These are phyloP conservation scores for Mycosarcoma maydis DNA, from an alignment of 1,284 basidiomycete species.

Conservation along the genomic window DNA sequence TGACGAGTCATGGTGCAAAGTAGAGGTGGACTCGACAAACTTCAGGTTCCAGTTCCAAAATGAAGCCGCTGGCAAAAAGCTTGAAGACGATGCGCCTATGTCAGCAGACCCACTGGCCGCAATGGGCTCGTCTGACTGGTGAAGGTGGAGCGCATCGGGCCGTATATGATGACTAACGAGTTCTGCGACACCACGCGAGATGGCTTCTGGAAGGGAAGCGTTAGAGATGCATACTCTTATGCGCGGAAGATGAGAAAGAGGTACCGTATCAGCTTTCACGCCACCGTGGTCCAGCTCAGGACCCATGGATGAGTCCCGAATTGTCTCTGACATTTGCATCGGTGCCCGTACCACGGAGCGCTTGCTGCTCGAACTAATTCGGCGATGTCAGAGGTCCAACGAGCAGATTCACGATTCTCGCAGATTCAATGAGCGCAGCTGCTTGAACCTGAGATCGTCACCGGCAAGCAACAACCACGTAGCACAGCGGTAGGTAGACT, in stretches of 20 bases:
- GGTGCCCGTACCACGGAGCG: neutral
- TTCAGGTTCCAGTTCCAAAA: conserved; percentile 38
- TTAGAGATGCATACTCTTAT: conserved; percentile 26
- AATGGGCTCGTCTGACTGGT: neutral
- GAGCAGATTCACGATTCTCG: too few species aligned
- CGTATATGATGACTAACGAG: conserved; percentile 31
- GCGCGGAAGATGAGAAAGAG: conserved; percentile 13
- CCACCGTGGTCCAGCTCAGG: conserved; percentile 8
- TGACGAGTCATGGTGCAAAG: neutral
- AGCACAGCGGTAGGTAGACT: too few species aligned
- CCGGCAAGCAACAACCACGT: too few species aligned
- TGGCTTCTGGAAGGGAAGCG: conserved; percentile 9
- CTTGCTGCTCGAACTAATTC: neutral
- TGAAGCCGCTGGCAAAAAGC: neutral
- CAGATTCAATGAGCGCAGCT: too few species aligned
- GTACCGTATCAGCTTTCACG: conserved; percentile 13
- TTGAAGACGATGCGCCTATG: neutral
- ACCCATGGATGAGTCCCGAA: conserved; percentile 32
- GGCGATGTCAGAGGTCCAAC: neutral
- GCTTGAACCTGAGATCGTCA: too few species aligned
- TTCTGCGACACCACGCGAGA: conserved; percentile 13
- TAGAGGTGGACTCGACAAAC: conserved; percentile 7
- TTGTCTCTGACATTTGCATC: conserved; percentile 8
- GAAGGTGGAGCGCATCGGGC: conserved; percentile 12
- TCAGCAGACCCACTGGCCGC: conserved; percentile 4